A percentile compares a stretch with the other conserved stretches of the same genome.
Conservation (phyloP, 108 stramenopile species). For the Skeletonema menzelii region DNA sequence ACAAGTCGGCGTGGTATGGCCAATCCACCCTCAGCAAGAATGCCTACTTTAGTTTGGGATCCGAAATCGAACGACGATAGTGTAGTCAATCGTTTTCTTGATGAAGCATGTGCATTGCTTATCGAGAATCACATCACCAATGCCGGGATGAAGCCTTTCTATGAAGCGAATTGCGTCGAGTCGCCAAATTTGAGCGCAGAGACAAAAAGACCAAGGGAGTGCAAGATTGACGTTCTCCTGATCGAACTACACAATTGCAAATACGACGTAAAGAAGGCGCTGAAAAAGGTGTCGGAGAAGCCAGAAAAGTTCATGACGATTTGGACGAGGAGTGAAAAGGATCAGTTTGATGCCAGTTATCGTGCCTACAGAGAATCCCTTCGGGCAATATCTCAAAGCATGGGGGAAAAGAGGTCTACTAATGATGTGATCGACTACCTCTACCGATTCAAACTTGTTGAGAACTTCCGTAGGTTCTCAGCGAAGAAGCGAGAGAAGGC, state of each 20-base stretch:
- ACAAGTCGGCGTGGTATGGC: constrained; percentile 21
- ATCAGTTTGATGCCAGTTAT: constrained; percentile 69
- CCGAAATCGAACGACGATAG: constrained; percentile 40
- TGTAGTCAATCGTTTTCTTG: constrained; percentile 45
- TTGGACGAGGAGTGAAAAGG: constrained; percentile 70
- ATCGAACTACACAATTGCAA: constrained; percentile 49
- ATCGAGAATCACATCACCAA: constrained; percentile 40
- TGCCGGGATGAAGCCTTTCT: constrained; percentile 32
- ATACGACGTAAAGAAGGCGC: constrained; percentile 52
- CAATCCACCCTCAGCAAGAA: constrained; percentile 34
- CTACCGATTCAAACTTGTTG: constrained; percentile 89
- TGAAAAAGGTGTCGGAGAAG: constrained; percentile 36
- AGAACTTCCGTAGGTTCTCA: constrained; percentile 81
- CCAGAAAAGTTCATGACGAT: constrained; percentile 50
- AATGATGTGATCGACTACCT: constrained; percentile 84
- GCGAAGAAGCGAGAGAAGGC: constrained; percentile 82
- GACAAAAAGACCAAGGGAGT: constrained; percentile 48
- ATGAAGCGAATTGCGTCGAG: constrained; percentile 35
- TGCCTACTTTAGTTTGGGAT: constrained; percentile 70
- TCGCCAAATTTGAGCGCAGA: constrained; percentile 36
- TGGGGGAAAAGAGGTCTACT: constrained; percentile 50
- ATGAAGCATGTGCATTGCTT: constrained; percentile 48
- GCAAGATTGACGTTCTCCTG: constrained; percentile 58
- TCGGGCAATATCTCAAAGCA: constrained; percentile 62
- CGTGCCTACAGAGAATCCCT: constrained; percentile 72